Conservation (phyloP, 305 asterid species). For the Solanum hybrid region DNA sequence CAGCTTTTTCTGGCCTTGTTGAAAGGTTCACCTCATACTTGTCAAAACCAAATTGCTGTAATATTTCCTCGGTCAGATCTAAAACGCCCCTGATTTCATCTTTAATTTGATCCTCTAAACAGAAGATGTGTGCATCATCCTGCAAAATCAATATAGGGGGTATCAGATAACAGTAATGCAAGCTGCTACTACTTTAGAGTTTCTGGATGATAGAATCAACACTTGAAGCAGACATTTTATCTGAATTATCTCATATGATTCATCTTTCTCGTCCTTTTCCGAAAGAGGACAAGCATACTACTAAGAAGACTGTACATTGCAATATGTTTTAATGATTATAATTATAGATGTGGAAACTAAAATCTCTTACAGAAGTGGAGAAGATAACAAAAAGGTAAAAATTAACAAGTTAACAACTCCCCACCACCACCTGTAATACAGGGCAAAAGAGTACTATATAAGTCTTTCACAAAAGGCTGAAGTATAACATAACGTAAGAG, state of each 20-base stretch:
- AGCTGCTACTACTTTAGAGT: neutral
- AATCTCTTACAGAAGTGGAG: neutral
- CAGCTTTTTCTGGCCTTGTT: conserved; percentile 86
- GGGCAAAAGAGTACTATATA: neutral
- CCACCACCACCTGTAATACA: neutral
- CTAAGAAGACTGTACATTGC: neutral
- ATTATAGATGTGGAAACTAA: neutral
- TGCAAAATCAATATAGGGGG: conserved; percentile 24
- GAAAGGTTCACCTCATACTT: conserved; percentile 92
- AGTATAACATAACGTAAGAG: neutral
- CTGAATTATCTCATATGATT: neutral
- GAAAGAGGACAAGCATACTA: neutral
- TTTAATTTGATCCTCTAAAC: conserved; percentile 86
- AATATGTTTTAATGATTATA: neutral
- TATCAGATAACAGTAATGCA: neutral
- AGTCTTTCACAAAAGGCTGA: neutral
- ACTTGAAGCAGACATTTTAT: neutral
- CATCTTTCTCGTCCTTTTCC: neutral
- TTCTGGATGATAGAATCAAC: neutral
- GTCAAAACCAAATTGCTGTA: conserved; percentile 79
- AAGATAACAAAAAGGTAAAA: neutral
- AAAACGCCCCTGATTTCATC: conserved; percentile 87
- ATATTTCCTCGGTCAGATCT: conserved; percentile 86
- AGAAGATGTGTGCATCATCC: conserved; percentile 98
- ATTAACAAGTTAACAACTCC: neutral